Conservation (phyloP, 495 filamentous ascomycete species). For the Tuber indicum region DNA sequence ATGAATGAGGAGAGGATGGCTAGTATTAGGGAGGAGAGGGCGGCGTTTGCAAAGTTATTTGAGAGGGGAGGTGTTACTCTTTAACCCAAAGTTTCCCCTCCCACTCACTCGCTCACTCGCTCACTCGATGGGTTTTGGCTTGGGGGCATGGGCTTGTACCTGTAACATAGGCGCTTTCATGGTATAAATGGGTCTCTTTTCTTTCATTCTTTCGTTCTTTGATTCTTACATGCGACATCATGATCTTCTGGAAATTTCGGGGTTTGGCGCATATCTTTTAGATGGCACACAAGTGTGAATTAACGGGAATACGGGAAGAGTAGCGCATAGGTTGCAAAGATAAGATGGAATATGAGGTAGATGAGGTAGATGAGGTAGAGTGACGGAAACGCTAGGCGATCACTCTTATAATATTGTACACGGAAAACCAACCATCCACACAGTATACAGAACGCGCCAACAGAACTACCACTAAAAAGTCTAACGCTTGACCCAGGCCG, state of each 20-base stretch:
- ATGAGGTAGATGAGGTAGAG: background rate
- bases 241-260: background rate
- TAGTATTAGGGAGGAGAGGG: slow-evolving; percentile 56
- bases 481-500: slow-evolving; percentile 84
- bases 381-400: background rate
- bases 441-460: slow-evolving; percentile 9
- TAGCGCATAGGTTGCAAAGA: slow-evolving; percentile 1
- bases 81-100: background rate
- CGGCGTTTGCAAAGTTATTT: slow-evolving; percentile 39
- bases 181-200: slow-evolving; percentile 10
- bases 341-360: slow-evolving; percentile 10
- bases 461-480: slow-evolving; percentile 12
- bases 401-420: background rate
- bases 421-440: background rate
- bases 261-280: background rate
- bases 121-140: background rate
- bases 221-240: background rate
- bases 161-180: slow-evolving; percentile 6
- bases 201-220: background rate
- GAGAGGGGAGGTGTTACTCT: slow-evolving; percentile 9
- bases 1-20: slow-evolving; percentile 63
- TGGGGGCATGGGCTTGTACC: background rate
- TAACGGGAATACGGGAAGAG: background rate
- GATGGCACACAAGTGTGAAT: background rate
- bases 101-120: background rate